Evolutionary conservation across 1,139 yeast genomes (phyloP), one percentile per base, ranked within the genome.

Genomic region (Hansenula sp.): DNA sequence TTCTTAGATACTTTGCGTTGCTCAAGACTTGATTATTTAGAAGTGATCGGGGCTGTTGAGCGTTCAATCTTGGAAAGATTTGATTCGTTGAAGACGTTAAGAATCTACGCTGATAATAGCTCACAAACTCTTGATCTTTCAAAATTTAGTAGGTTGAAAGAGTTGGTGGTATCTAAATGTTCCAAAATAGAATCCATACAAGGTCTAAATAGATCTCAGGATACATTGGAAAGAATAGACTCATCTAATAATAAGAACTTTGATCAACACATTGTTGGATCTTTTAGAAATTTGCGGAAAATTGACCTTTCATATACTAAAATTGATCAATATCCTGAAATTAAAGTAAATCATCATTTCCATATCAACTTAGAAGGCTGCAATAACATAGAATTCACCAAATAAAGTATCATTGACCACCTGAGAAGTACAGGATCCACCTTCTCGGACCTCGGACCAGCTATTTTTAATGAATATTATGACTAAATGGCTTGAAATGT

Each of bases 91-190:
- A 41, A 44, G 15, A 40, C 42, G 12, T 35, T 53, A 18, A 47
- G 45, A 16, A 41, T 53, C 9, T 51, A 51, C 39, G 53, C 51
- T 4, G 55, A 51, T 32, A 47, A 49, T 16, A 37, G 17, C 15
- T 46, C 49, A 1, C 41, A 21, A 13, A 13, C 17, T 0, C 43
- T 52, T 32, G 42, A 46, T 17, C 42, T 46, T 15, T 18, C 21
- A 3, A 25, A 31, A 7, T 48, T 49, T 30, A 10, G 21, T 0
- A 35, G 43, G 6, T 29, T 52, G 15, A 33, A 33, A 19, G 51
- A 49, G 25, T 36, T 50, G 8, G 42, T 43, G 2, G 43, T 52
- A 1, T 43, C 47, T 5, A 52, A 49, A 25, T 52, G 54, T 17
- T 30, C 43, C 12, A 21, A 24, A 3, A 30, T 49, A 4, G 40